Percentiles rank a stretch among this genome's conserved stretches.
phyloP scores from a whole-genome alignment of 768 basidiomycete genomes.

The Phlegmacium glaucopus region DNA sequence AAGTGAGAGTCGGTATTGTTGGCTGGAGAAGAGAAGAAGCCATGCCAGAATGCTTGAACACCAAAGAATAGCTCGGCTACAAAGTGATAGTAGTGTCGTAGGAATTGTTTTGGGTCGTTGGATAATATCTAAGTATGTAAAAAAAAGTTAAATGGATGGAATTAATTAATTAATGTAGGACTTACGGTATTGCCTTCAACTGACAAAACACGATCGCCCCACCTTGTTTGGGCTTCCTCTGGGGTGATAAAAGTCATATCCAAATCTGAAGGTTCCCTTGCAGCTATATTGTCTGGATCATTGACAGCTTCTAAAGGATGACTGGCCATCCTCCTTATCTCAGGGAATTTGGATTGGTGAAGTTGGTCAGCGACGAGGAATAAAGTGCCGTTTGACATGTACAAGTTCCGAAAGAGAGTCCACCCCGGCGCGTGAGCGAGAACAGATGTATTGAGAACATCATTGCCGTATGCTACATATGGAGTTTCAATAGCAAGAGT shows the following conservation, averaged over 20 bases:
- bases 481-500: conserved; percentile 8
- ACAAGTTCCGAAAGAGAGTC: conserved; percentile 81
- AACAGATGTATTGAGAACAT: conserved; percentile 46
- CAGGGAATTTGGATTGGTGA: conserved; percentile 28
- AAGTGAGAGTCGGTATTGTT: conserved; percentile 14
- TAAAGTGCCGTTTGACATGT: conserved; percentile 82
- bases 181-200: conserved; percentile 72
- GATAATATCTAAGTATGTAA: conserved; percentile 41
- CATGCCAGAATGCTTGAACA: conserved; percentile 70
- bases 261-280: conserved; percentile 61
- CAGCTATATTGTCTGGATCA: conserved; percentile 60
- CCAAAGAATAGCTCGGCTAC: conserved; percentile 81
- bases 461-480: background rate
- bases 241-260: conserved; percentile 63
- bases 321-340: conserved; percentile 62
- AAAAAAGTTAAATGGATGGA: background rate
- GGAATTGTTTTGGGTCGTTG: conserved; percentile 74
- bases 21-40: conserved; percentile 38
- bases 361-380: conserved; percentile 49
- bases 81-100: conserved; percentile 87
- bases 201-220: conserved; percentile 62
- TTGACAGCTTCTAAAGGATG: conserved; percentile 56
- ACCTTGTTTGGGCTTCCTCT: conserved; percentile 54
- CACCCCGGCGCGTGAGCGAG: conserved; percentile 75
- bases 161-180: background rate